These are phyloP conservation scores for Crucibulum laeve DNA, from an alignment of 768 basidiomycete genomes.

Conservation along the genomic window DNA sequence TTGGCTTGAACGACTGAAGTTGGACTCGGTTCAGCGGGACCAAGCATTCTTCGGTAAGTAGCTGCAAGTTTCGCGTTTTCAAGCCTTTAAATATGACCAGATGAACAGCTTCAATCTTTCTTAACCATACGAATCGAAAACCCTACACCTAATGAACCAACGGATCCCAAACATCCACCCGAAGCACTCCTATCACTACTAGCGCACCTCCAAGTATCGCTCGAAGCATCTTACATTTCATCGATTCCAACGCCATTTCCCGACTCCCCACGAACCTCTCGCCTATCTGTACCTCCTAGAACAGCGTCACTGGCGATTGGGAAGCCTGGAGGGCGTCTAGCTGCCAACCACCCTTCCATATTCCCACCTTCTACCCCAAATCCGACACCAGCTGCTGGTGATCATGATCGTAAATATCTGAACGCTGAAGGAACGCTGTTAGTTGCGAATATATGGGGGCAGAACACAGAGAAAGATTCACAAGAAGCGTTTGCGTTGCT, in stretches of 20 bases:
- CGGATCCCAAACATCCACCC: slow-evolving; percentile 36
- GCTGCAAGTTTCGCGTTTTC: slow-evolving; percentile 7
- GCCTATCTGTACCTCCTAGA: slow-evolving; percentile 48
- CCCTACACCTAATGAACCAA: slow-evolving; percentile 33
- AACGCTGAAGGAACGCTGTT: slow-evolving; percentile 75
- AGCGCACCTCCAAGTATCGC: slow-evolving; percentile 67
- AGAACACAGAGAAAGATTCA: slow-evolving; percentile 37
- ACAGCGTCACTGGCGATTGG: slow-evolving; percentile 40
- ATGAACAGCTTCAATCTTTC: slow-evolving; percentile 51
- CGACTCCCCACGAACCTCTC: slow-evolving; percentile 31
- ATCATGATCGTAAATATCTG: slow-evolving; percentile 73
- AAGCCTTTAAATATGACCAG: slow-evolving; percentile 28
- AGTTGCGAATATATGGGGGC: slow-evolving; percentile 73
- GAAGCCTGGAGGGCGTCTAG: slow-evolving; percentile 29
- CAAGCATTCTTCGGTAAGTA: slow-evolving; percentile 74
- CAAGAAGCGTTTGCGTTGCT: slow-evolving; percentile 60
- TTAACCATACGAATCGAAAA: slow-evolving; percentile 57
- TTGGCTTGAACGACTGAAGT: slow-evolving; percentile 50
- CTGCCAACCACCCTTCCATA: slow-evolving; percentile 55
- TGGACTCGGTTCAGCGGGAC: slow-evolving; percentile 44
- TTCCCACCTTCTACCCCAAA: slow-evolving; percentile 82
- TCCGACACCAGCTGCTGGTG: slow-evolving; percentile 71
- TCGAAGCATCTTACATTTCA: slow-evolving; percentile 80
- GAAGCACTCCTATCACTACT: slow-evolving; percentile 54
- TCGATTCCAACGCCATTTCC: slow-evolving; percentile 30